A percentile compares a stretch with the other conserved stretches of the same genome.
Conservation (phyloP, 352 stramenopile species). For the Phytophthora boehmeriae region DNA sequence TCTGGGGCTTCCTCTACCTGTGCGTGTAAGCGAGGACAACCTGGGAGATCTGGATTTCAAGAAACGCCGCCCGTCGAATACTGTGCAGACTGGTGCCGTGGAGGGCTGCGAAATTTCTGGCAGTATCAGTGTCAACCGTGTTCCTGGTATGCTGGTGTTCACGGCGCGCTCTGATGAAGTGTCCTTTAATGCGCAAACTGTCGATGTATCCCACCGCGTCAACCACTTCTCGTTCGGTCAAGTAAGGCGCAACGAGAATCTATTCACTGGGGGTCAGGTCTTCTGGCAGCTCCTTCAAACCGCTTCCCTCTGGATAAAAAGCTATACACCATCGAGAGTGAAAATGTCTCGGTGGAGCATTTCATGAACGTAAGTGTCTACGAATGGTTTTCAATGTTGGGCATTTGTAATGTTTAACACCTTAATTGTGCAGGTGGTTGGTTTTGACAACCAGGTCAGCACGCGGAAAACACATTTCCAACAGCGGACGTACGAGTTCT, state of each 20-base stretch:
- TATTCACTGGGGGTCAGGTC: constrained; percentile 48
- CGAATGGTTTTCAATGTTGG: constrained; percentile 4
- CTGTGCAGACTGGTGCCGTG: constrained; percentile 37
- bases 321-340: constrained; percentile 53
- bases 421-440: constrained; percentile 56
- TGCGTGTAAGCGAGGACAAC: constrained; percentile 67
- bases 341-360: constrained; percentile 83
- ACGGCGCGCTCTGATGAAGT: constrained; percentile 71
- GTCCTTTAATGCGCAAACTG: constrained; percentile 61
- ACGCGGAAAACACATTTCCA: constrained; percentile 57
- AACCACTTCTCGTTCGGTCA: constrained; percentile 91
- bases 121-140: constrained; percentile 79
- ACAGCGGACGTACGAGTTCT: constrained; percentile 79
- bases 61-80: constrained; percentile 43
- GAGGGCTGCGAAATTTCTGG: constrained; percentile 84
- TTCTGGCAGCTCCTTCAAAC: constrained; percentile 56
- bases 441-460: constrained; percentile 73
- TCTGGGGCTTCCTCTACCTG: constrained; percentile 47
- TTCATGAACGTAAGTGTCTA: constrained; percentile 83
- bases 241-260: constrained; percentile 63
- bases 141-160: constrained; percentile 73
- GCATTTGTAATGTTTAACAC: constrained; percentile 3
- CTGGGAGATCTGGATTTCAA: constrained; percentile 54
- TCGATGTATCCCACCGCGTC: constrained; percentile 75
- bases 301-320: constrained; percentile 69